Base-by-base conservation (phyloP, 208 protist species). In the Acanthamoeba divionensis region DNA sequence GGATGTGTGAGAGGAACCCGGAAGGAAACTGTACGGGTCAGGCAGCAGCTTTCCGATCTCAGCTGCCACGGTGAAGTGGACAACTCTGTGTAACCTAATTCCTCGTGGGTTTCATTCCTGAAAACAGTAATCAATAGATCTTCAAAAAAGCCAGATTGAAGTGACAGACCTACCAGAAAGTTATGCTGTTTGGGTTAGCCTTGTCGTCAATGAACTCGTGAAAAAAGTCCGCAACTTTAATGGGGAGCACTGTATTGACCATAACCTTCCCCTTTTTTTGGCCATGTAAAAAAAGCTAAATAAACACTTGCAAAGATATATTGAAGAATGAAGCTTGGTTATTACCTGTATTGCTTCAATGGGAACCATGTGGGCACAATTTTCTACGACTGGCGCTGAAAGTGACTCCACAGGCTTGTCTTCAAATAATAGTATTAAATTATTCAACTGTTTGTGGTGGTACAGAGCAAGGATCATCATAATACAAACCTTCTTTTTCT, bases 1-100 rank as follows among this genome's bases (percentile, higher is more conserved):
- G 75, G 48, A 63, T 65, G 52, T 36, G 57, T 85, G 48, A 85
- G 44, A 54, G 75, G 41, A 21, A 85, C 75, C 9, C 75, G 75
- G 50, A 85, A 85, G 47, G 33, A 24, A 18, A 85, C 13, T 15
- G 5, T 44, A 18, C 75, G 75, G 15, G n/a, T 33, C 0, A 63
- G 48, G 52, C 75, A 85, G 52, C 75, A 85, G 52, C 47, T 85
- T 7, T 55, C 75, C 50, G 48, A 3, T 31, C 45, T 29, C 41
- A 31, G 44, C 33, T 7, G 24, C 75, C 75, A 85, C 2, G 63
- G 41, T 15, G 33, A 33, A 29, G 47, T 85, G n/a, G 33, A 65
- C 24, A 85, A 12, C 12, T 85, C 75, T 6, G 75, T 63, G 45
- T 85, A 85, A n/a, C 38, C 21, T 24, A 77, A 47, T 12, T 38